These are phyloP conservation scores for Coniella vitis DNA, from an alignment of 2,329 filamentous ascomycete species.

Conservation along the genomic window DNA sequence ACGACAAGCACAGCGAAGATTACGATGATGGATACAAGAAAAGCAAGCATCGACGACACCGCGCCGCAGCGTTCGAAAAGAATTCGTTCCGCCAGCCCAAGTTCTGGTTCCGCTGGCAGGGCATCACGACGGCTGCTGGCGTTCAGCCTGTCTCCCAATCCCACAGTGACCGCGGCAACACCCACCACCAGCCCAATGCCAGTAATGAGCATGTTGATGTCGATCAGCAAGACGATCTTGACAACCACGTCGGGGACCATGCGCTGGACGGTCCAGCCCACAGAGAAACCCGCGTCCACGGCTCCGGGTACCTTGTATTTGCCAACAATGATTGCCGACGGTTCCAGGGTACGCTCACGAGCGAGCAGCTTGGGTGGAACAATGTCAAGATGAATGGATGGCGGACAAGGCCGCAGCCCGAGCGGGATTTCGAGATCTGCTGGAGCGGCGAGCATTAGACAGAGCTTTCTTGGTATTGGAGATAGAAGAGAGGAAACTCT, in stretches of 20 bases:
- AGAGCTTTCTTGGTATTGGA: background rate
- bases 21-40: background rate
- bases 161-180: too few relatives aligned
- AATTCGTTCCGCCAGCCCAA: constrained; percentile 22
- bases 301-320: constrained; percentile 22
- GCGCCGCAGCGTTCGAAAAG: constrained; percentile 20
- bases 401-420: constrained; percentile 17
- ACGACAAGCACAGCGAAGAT: constrained; percentile 6
- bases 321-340: constrained; percentile 20
- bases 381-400: constrained; percentile 18
- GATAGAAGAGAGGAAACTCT: too few relatives aligned
- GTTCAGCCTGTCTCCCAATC: background rate
- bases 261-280: background rate
- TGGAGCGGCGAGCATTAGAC: background rate
- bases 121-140: background rate
- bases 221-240: background rate
- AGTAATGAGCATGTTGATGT: background rate
- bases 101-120: constrained; percentile 21
- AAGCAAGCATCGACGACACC: constrained; percentile 8
- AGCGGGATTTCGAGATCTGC: constrained; percentile 18
- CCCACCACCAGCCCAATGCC: too few relatives aligned
- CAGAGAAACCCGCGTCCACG: constrained; percentile 5
- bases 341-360: constrained; percentile 21
- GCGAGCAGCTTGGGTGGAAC: constrained; percentile 18
- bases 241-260: too few relatives aligned